Percentiles rank a stretch among this genome's conserved stretches.
Evolutionary conservation across 2,329 filamentous ascomycete species (phyloP).

Genomic region (Aureobasidium sp.): DNA sequence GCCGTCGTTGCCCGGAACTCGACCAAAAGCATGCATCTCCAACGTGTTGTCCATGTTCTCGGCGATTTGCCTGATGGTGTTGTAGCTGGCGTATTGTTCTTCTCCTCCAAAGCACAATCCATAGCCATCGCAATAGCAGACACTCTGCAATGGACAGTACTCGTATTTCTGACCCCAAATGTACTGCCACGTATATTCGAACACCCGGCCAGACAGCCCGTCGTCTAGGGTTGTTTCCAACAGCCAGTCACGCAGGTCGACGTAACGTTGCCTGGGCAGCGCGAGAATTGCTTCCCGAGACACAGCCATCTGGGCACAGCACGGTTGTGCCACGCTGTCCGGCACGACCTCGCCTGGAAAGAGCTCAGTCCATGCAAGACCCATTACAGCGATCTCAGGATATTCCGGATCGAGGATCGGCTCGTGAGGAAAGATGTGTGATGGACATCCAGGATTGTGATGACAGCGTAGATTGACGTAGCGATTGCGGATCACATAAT

Average conservation of each 20-base stretch:
- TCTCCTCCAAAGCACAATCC: slow-evolving; percentile 51
- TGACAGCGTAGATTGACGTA: slow-evolving; percentile 26
- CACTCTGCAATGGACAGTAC: slow-evolving; percentile 46
- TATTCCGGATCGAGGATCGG: background rate
- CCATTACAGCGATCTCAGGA: slow-evolving; percentile 2
- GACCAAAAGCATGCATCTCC: background rate
- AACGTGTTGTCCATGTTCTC: background rate
- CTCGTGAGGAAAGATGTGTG: slow-evolving; percentile 19
- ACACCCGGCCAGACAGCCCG: slow-evolving; percentile 54
- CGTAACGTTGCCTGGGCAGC: slow-evolving; percentile 47
- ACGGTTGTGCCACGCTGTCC: background rate
- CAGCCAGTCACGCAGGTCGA: slow-evolving; percentile 55
- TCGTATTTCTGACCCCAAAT: slow-evolving; percentile 49
- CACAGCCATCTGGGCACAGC: background rate
- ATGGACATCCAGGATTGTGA: slow-evolving; percentile 22
- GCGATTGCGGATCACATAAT: slow-evolving; percentile 20
- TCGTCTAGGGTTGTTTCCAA: slow-evolving; percentile 49
- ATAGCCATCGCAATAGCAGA: slow-evolving; percentile 59
- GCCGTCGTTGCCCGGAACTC: background rate
- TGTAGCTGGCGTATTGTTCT: too few species aligned
- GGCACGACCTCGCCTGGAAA: slow-evolving; percentile 11
- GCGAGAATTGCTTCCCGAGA: slow-evolving; percentile 47
- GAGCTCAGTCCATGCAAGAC: slow-evolving; percentile 9
- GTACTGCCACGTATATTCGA: slow-evolving; percentile 59
- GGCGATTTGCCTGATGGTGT: too few species aligned